Percentiles rank a stretch among this genome's conserved stretches.
Conservation (phyloP, 2,329 filamentous ascomycete genomes). For the Hortaea sp. region DNA sequence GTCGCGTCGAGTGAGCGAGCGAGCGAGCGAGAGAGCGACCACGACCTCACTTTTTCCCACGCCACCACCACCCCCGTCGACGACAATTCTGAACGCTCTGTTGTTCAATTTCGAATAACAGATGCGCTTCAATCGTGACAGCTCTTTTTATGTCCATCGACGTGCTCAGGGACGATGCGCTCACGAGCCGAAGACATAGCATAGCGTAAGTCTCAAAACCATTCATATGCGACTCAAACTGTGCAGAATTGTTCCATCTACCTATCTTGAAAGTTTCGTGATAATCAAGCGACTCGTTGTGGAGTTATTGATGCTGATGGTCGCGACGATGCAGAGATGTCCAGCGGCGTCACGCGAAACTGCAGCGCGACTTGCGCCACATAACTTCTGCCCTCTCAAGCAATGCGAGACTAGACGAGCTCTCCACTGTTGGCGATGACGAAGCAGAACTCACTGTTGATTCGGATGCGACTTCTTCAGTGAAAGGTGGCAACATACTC, state of each 20-base stretch:
- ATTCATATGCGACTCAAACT: neutral
- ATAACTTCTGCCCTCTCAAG: too few relatives aligned
- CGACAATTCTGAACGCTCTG: conserved; percentile 7
- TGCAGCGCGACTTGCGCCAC: too few relatives aligned
- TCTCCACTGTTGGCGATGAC: too few relatives aligned
- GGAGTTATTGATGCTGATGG: conserved; percentile 20
- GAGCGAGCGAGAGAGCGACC: too few relatives aligned
- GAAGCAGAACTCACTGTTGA: too few relatives aligned
- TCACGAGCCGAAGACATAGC: conserved; percentile 32
- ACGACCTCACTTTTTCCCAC: too few relatives aligned
- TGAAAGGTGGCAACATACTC: too few relatives aligned
- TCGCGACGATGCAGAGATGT: neutral
- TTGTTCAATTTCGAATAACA: conserved; percentile 29
- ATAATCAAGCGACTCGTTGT: conserved; percentile 26
- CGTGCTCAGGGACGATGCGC: conserved; percentile 31
- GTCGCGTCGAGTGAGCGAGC: too few relatives aligned
- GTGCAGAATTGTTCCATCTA: neutral
- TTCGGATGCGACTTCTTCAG: too few relatives aligned
- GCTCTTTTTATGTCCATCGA: conserved; percentile 39
- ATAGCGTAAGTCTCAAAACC: conserved; percentile 28
- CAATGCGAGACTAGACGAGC: too few relatives aligned
- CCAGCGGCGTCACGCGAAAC: too few relatives aligned
- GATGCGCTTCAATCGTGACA: conserved; percentile 33
- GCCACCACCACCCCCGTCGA: too few relatives aligned
- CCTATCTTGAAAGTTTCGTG: conserved; percentile 7